Evolutionary conservation across 1,284 basidiomycete species (phyloP).

Genomic region (Leccinum subrobustum): DNA sequence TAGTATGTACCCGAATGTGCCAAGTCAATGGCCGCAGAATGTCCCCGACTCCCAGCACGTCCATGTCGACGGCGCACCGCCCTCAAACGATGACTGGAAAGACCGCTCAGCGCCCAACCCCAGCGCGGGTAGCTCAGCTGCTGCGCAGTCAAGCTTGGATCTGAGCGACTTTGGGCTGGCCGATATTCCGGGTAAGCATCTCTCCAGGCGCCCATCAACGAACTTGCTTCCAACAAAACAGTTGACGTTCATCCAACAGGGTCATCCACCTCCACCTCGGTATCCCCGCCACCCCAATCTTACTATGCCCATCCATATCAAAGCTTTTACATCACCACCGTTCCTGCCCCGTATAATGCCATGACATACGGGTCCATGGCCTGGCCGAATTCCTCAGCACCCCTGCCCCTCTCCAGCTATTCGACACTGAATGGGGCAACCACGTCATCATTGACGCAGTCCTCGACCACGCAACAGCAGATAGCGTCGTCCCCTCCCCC

Average conservation of each 20-base stretch:
- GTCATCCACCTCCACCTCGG: conserved; percentile 36
- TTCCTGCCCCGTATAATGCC: conserved; percentile 51
- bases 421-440: conserved; percentile 76
- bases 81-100: conserved; percentile 48
- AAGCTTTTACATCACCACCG: conserved; percentile 39
- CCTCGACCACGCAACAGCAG: conserved; percentile 35
- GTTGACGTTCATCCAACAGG: conserved; percentile 26
- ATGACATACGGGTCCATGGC: conserved; percentile 47
- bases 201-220: conserved; percentile 29
- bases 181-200: conserved; percentile 38
- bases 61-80: conserved; percentile 37
- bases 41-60: conserved; percentile 38
- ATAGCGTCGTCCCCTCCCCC: conserved; percentile 28
- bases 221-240: conserved; percentile 3
- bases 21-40: conserved; percentile 52
- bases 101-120: conserved; percentile 34
- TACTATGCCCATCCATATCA: conserved; percentile 39
- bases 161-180: conserved; percentile 44
- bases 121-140: conserved; percentile 30
- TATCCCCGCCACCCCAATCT: conserved; percentile 40
- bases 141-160: conserved; percentile 38
- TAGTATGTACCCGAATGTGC: conserved; percentile 51
- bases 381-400: conserved; percentile 44
- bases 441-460: conserved; percentile 29
- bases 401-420: conserved; percentile 67